phyloP scores from a whole-genome alignment of 352 stramenopile species.

The Phytophthora cryptogea region DNA sequence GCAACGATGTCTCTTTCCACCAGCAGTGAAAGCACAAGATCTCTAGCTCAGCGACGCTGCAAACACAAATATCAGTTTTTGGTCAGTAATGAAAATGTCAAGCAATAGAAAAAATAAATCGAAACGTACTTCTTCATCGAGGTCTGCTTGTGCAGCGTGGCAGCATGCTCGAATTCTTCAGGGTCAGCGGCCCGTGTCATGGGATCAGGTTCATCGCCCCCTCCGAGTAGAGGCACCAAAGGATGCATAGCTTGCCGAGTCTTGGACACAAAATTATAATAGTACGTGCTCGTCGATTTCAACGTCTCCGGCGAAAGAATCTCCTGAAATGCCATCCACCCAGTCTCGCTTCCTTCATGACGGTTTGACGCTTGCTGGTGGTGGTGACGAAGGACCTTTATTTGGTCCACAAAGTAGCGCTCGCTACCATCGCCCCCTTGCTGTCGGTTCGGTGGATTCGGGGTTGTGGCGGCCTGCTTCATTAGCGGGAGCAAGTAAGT shows the following conservation, averaged over 20 bases:
- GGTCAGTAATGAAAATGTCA: slow-evolving; percentile 1
- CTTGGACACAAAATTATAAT: slow-evolving; percentile 63
- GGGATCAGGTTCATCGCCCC: slow-evolving; percentile 11
- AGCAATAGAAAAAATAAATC: neutral
- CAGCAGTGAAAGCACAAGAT: slow-evolving; percentile 76
- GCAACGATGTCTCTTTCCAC: slow-evolving; percentile 59
- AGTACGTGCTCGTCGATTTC: slow-evolving; percentile 36
- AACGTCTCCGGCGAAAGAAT: slow-evolving; percentile 4
- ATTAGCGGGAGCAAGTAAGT: slow-evolving; percentile 56
- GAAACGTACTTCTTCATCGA: slow-evolving; percentile 56
- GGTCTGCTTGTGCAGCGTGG: slow-evolving; percentile 47
- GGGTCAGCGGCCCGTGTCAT: slow-evolving; percentile 36
- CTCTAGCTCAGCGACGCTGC: slow-evolving; percentile 54
- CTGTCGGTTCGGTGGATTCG: slow-evolving; percentile 42
- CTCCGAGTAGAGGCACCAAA: slow-evolving; percentile 35
- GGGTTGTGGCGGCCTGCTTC: slow-evolving; percentile 51
- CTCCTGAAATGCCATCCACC: slow-evolving; percentile 64
- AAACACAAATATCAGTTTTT: neutral
- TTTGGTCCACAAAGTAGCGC: slow-evolving; percentile 57
- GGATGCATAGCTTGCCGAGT: slow-evolving; percentile 40
- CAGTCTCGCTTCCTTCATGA: slow-evolving; percentile 13
- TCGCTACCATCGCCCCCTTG: slow-evolving; percentile 23
- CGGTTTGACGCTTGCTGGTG: slow-evolving; percentile 15
- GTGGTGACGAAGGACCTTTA: slow-evolving; percentile 40
- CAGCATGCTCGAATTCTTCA: slow-evolving; percentile 52